Base-by-base conservation (phyloP, 2,329 filamentous ascomycete genomes). In the Dactylellina parvicollis region DNA sequence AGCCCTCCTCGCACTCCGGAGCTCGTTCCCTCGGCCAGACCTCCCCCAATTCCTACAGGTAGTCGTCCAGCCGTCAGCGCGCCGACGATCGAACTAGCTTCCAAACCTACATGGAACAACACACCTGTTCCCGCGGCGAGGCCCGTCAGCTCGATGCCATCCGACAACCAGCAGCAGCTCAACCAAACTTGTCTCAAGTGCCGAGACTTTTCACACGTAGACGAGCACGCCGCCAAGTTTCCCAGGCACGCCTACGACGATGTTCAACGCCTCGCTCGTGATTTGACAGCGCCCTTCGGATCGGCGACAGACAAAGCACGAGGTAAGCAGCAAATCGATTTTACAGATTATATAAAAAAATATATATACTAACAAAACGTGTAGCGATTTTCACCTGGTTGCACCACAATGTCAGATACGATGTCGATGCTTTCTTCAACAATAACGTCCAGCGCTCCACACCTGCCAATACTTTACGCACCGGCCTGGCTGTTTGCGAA, bases 401-500 rank as follows among this genome's bases (percentile, higher is more conserved):
- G 40, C 94, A 98, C 81, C 89, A 98, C 81, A 98, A 98, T 77
- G 89, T 99, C 67, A 85, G 85, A 49, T 99, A 98, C 80, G 92
- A 98, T 79, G 87, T 88, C 0, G 85, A 87, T 24, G 86, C 89
- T 22, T 96, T 97, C 82, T 96, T 96, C 79, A 86, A 85, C 65
- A 86, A 88, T 34, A 87, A 83, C 49, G 83, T 96, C 30, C 85
- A 88, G 75, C 83, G 86, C 5, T 88, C 87, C 42, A 89, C 88
- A 0, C 89, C 92, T 0, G 86, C 88, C 32, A 87, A 89, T 30
- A 94, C 90, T 0, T 86, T 98, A 9, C 85, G 88, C 28, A 86
- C 86, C 14, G 95, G 95, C 30, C 84, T 91, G 66, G 93, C 92
- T 12, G 95, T 99, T 9, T 99, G 95, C 78, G 89, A 92, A 80